Evolutionary conservation across 768 basidiomycete genomes (phyloP).

Genomic region (Podaxis sp.): DNA sequence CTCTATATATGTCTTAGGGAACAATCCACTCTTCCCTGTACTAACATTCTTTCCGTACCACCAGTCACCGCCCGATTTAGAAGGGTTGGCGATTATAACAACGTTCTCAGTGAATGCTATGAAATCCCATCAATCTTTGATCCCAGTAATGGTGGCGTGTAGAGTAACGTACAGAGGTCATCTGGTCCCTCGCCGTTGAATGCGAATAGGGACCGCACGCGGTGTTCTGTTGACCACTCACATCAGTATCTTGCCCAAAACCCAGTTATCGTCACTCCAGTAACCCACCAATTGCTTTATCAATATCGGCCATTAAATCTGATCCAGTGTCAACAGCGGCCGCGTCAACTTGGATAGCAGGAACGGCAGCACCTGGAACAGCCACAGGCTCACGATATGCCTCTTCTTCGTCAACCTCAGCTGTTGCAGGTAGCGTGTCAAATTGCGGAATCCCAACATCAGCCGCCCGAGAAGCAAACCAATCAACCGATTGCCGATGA

Average conservation of each 20-base stretch:
- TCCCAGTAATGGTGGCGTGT: not conserved
- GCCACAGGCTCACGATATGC: not conserved
- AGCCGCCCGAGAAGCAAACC: constrained; percentile 87
- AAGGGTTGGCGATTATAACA: constrained; percentile 78
- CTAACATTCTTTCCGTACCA: constrained; percentile 80
- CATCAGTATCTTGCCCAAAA: constrained; percentile 9
- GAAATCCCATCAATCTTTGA: constrained; percentile 6
- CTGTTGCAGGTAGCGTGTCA: constrained; percentile 48
- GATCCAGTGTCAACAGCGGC: constrained; percentile 34
- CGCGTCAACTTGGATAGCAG: constrained; percentile 59
- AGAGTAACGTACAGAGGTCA: constrained; percentile 70
- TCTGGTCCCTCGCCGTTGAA: constrained; percentile 87
- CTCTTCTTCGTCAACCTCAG: constrained; percentile 60
- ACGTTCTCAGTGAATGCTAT: constrained; percentile 80
- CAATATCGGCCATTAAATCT: constrained; percentile 73
- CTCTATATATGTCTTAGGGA: constrained; percentile 89
- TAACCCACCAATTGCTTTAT: constrained; percentile 56
- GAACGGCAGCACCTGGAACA: constrained; percentile 48
- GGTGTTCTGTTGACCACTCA: constrained; percentile 51
- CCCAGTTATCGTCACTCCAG: not conserved
- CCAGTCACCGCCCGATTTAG: constrained; percentile 87
- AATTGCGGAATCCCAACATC: constrained; percentile 45
- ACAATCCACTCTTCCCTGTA: constrained; percentile 75
- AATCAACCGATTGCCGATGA: constrained; percentile 82
- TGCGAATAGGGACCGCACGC: constrained; percentile 78